Conservation (phyloP, 495 filamentous ascomycete species). For the Penicillium parvum region DNA sequence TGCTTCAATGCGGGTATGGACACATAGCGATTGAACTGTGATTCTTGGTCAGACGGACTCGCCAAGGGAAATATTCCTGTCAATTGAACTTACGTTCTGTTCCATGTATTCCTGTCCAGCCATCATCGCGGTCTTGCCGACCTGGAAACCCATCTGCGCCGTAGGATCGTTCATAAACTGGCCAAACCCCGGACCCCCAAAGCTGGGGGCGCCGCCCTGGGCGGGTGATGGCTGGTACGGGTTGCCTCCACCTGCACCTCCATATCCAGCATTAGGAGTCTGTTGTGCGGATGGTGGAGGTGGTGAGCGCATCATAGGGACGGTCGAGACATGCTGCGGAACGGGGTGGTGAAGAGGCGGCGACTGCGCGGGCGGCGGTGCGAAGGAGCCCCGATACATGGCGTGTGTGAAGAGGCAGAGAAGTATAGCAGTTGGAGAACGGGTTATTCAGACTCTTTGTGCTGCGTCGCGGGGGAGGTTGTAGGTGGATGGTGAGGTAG, state of each 20-base stretch:
- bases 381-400: constrained; percentile 84
- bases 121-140: constrained; percentile 84
- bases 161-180: constrained; percentile 93
- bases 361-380: constrained; percentile 72
- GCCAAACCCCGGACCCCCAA: constrained; percentile 67
- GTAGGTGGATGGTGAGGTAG: constrained; percentile 9
- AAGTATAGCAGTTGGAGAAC: constrained; percentile 3
- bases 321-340: constrained; percentile 96
- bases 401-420: constrained; percentile 13
- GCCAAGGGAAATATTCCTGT: background rate
- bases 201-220: constrained; percentile 50
- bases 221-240: constrained; percentile 58
- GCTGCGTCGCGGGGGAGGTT: constrained; percentile 5
- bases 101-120: constrained; percentile 91
- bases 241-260: constrained; percentile 42
- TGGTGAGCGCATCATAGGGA: constrained; percentile 96
- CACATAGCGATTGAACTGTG: constrained; percentile 85
- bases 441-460: background rate
- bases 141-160: constrained; percentile 93
- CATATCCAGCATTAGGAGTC: constrained; percentile 62
- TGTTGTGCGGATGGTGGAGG: constrained; percentile 78
- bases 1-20: constrained; percentile 90
- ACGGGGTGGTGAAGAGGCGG: constrained; percentile 97
- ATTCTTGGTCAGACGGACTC: constrained; percentile 7
- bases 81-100: constrained; percentile 66